These are phyloP conservation scores for Lepidium didymum DNA, from an alignment of 345 rosid genomes.

Conservation along the genomic window DNA sequence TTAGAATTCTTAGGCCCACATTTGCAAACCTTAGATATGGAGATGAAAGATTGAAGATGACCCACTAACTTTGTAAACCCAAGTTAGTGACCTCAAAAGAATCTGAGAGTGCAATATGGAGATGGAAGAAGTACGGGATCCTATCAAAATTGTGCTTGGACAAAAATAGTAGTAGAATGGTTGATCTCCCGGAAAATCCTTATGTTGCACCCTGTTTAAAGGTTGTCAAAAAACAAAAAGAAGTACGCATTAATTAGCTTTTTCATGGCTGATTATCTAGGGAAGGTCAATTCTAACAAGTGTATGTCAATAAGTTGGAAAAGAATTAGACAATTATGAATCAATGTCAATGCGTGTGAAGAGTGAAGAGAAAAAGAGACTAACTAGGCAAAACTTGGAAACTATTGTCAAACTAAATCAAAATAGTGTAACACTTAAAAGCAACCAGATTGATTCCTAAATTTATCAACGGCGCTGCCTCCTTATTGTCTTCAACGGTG, in stretches of 20 bases:
- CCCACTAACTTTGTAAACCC: neutral
- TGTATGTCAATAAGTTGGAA: neutral
- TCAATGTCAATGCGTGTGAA: neutral
- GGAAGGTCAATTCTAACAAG: neutral
- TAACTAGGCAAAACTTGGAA: neutral
- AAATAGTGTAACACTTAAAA: neutral
- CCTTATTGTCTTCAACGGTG: slow-evolving; percentile 41
- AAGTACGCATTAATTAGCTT: neutral
- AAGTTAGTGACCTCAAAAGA: neutral
- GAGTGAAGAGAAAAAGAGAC: neutral
- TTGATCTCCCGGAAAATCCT: no score
- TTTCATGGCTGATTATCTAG: neutral
- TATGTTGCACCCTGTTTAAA: no score
- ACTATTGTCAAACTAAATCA: neutral
- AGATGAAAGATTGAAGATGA: no score
- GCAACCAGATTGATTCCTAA: neutral
- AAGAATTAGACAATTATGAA: neutral
- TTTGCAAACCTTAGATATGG: no score
- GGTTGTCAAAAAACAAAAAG: no score
- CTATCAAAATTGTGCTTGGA: no score
- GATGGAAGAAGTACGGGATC: neutral
- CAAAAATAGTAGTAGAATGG: no score
- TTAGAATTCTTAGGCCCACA: no score
- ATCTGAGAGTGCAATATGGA: neutral
- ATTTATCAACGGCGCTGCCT: slow-evolving; percentile 29